These are phyloP conservation scores for Daldinia caldariorum DNA, from an alignment of 495 filamentous ascomycete species.

Conservation along the genomic window DNA sequence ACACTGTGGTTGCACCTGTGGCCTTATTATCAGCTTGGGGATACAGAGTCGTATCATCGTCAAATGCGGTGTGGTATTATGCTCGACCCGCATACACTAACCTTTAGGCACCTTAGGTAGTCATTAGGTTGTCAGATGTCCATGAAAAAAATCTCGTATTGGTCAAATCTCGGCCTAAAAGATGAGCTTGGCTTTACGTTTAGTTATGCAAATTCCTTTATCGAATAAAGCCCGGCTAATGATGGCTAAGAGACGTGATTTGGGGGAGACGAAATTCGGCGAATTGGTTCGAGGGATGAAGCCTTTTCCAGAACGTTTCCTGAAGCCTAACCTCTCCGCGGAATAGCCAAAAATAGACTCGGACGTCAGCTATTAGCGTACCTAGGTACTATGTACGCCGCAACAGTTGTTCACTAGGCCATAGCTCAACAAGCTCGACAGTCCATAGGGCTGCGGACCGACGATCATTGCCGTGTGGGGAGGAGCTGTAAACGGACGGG, in stretches of 20 bases:
- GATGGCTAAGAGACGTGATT: no score
- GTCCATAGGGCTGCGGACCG: conserved; percentile 34
- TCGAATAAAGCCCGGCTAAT: not conserved
- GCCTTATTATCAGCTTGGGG: conserved; percentile 3
- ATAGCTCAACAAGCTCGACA: conserved; percentile 14
- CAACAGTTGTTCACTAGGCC: conserved; percentile 24
- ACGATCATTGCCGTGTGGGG: conserved; percentile 41
- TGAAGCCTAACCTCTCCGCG: conserved; percentile 6
- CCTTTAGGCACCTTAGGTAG: no score
- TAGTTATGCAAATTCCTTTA: not conserved
- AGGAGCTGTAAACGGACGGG: conserved; percentile 27
- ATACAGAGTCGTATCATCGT: conserved; percentile 8
- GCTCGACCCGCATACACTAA: not conserved
- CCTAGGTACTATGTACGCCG: conserved; percentile 18
- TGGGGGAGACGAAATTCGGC: not conserved
- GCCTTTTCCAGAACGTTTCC: conserved; percentile 24
- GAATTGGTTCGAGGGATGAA: not conserved
- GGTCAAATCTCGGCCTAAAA: not conserved
- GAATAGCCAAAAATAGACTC: conserved; percentile 23
- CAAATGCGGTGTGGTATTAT: conserved; percentile 14
- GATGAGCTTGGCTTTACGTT: not conserved
- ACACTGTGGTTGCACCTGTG: conserved; percentile 8
- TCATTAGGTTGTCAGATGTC: not conserved
- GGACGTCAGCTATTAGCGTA: not conserved
- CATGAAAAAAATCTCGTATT: conserved; percentile 22